phyloP scores from a whole-genome alignment of 176 grass and related monocot species.

The Neostapfia colusana region DNA sequence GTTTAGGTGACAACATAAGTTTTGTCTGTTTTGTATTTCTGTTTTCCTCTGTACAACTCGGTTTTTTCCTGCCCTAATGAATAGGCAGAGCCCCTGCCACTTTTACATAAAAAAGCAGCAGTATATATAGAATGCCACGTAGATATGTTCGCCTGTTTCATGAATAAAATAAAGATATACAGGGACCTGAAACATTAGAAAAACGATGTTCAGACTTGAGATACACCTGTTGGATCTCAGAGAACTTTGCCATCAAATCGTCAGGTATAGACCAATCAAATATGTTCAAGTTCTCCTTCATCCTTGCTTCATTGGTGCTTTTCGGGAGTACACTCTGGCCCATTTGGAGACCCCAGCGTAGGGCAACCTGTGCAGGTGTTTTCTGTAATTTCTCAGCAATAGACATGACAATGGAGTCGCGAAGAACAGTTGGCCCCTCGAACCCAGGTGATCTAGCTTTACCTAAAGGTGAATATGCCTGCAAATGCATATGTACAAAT shows the following conservation, averaged over 20 bases:
- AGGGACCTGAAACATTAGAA: background rate
- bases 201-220: background rate
- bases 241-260: constrained; percentile 47
- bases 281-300: constrained; percentile 49
- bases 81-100: too few species aligned
- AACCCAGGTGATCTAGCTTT: constrained; percentile 41
- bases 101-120: too few species aligned
- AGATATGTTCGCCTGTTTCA: background rate
- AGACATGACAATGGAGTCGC: constrained; percentile 37
- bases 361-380: constrained; percentile 57
- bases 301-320: constrained; percentile 48
- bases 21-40: too few species aligned
- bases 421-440: constrained; percentile 31
- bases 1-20: too few species aligned
- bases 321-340: constrained; percentile 58
- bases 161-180: background rate
- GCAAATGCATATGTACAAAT: background rate
- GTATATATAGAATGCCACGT: background rate
- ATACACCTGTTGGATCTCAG: constrained; percentile 47
- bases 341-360: constrained; percentile 59
- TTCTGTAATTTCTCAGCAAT: constrained; percentile 49
- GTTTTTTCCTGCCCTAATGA: too few species aligned
- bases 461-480: constrained; percentile 62
- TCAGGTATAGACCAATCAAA: constrained; percentile 60
- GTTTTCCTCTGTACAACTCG: too few species aligned